Evolutionary conservation across 805 yeast species (phyloP).

Genomic region (Clavispora vitiphila): DNA sequence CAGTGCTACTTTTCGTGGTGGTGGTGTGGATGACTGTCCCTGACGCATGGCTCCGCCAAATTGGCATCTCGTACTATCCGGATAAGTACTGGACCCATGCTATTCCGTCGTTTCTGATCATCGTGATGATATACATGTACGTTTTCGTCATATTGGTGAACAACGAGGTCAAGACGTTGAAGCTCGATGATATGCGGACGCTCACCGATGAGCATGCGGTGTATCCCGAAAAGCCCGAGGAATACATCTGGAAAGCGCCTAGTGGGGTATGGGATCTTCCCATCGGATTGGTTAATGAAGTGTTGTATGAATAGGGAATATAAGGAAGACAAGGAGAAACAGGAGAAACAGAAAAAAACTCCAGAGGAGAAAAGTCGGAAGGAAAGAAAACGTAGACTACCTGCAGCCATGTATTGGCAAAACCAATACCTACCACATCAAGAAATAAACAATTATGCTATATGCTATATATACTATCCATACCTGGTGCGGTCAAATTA

Average conservation of each 20-base stretch:
- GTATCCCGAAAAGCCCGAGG: slow-evolving; percentile 20
- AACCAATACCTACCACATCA: too few relatives aligned
- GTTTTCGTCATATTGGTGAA: slow-evolving; percentile 67
- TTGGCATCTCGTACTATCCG: slow-evolving; percentile 71
- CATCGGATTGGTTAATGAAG: slow-evolving; percentile 59
- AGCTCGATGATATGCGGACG: slow-evolving; percentile 54
- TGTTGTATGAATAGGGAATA: slow-evolving; percentile 52
- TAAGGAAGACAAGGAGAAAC: too few relatives aligned
- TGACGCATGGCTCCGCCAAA: slow-evolving; percentile 41
- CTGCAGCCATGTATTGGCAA: too few relatives aligned
- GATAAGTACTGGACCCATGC: slow-evolving; percentile 90
- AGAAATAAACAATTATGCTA: too few relatives aligned
- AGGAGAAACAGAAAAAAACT: too few relatives aligned
- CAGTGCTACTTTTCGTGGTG: slow-evolving; percentile 50
- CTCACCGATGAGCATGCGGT: slow-evolving; percentile 63
- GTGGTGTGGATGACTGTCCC: slow-evolving; percentile 76
- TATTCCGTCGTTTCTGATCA: slow-evolving; percentile 64
- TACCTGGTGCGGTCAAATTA: too few relatives aligned
- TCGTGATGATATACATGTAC: slow-evolving; percentile 69
- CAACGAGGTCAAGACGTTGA: slow-evolving; percentile 65
- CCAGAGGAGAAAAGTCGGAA: too few relatives aligned
- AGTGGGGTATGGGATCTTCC: slow-evolving; percentile 90
- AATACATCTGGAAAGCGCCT: slow-evolving; percentile 53
- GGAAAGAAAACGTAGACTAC: too few relatives aligned
- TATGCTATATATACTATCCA: too few relatives aligned